Evolutionary conservation across 352 stramenopile species (phyloP).

Genomic region (Thraustochytrium striatum): DNA sequence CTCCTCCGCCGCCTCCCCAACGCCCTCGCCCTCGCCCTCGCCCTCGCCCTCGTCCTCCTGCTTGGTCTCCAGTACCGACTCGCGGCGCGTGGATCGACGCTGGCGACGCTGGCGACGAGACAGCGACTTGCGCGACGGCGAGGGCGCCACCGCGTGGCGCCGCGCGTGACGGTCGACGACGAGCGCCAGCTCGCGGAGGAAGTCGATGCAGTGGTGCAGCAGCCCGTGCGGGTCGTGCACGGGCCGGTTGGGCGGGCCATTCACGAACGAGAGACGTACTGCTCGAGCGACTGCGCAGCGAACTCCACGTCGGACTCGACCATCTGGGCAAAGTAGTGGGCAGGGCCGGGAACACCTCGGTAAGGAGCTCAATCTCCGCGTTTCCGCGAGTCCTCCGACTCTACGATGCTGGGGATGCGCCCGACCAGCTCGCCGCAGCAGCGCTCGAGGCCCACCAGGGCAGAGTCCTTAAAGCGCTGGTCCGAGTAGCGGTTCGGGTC

Average conservation of each 20-base stretch:
- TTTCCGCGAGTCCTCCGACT: constrained; percentile 51
- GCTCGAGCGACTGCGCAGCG: constrained; percentile 73
- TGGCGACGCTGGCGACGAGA: too few relatives aligned
- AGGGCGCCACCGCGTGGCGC: too few relatives aligned
- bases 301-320: constrained; percentile 69
- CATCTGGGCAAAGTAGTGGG: constrained; percentile 76
- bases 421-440: constrained; percentile 76
- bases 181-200: constrained; percentile 18
- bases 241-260: constrained; percentile 73
- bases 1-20: too few relatives aligned
- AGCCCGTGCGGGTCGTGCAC: constrained; percentile 68
- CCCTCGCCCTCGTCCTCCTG: too few relatives aligned
- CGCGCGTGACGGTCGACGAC: too few relatives aligned
- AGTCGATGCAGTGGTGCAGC: constrained; percentile 56
- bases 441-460: constrained; percentile 65
- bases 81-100: too few relatives aligned
- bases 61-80: too few relatives aligned
- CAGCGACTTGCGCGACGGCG: too few relatives aligned
- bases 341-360: constrained; percentile 77
- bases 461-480: background rate
- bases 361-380: constrained; percentile 66
- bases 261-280: constrained; percentile 74
- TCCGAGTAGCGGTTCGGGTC: constrained; percentile 11
- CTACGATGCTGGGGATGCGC: constrained; percentile 75
- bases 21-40: too few relatives aligned